phyloP scores from a whole-genome alignment of 345 rosid genomes.

The Litchi chinensis region DNA sequence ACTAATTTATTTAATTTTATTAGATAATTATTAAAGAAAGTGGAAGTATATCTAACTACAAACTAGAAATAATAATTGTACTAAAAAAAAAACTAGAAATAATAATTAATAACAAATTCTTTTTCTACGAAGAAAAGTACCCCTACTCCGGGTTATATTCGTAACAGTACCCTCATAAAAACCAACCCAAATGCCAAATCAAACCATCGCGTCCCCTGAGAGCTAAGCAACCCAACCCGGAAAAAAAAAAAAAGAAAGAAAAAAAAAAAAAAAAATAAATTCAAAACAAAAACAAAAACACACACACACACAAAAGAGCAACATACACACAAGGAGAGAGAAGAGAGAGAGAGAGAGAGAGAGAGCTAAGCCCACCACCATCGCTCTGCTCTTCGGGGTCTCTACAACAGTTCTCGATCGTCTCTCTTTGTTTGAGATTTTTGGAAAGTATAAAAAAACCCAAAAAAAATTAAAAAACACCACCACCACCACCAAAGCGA shows the following conservation, averaged over 20 bases:
- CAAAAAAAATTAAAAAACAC: too few species aligned
- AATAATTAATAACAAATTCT: too few species aligned
- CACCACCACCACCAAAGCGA: not conserved
- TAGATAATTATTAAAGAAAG: not conserved
- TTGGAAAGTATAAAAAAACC: not conserved
- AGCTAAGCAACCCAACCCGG: slow-evolving; percentile 13
- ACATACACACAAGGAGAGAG: not conserved
- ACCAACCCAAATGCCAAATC: too few species aligned
- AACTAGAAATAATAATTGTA: too few species aligned
- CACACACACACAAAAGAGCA: not conserved
- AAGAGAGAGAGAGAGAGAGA: not conserved
- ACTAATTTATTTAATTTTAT: too few species aligned
- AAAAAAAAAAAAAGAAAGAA: not conserved
- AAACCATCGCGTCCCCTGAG: not conserved
- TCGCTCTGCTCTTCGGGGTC: not conserved
- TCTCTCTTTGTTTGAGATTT: slow-evolving; percentile 5
- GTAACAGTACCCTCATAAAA: too few species aligned
- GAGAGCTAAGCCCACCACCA: not conserved
- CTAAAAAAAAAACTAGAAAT: too few species aligned
- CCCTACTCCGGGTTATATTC: not conserved
- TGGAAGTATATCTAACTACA: too few species aligned
- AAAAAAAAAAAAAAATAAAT: not conserved
- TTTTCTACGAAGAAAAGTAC: not conserved
- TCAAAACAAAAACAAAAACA: not conserved
- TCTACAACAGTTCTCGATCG: not conserved